A percentile compares a stretch with the other conserved stretches of the same genome.
These are phyloP conservation scores for Aspergillus ustus DNA, from an alignment of 2,329 filamentous ascomycete genomes.

Conservation along the genomic window DNA sequence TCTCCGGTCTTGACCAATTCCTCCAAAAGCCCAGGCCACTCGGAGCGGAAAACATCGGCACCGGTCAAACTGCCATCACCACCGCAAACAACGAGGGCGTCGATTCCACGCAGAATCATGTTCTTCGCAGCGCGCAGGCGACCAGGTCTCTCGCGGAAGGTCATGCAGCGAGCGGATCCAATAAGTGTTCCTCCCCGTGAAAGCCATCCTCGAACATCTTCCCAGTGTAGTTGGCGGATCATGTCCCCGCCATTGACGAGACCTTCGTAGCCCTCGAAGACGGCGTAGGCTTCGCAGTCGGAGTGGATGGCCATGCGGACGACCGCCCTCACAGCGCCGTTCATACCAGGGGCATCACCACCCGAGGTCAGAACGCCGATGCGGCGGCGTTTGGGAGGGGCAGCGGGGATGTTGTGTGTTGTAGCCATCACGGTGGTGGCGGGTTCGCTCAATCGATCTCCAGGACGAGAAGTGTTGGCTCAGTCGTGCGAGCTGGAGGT, in stretches of 20 bases:
- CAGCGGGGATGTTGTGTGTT: constrained; percentile 23
- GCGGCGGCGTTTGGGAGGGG: constrained; percentile 57
- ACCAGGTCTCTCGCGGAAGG: constrained; percentile 86
- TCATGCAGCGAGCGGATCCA: constrained; percentile 90
- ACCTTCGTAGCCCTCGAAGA: constrained; percentile 96
- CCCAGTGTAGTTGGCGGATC: constrained; percentile 87
- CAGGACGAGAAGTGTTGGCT: constrained; percentile 17
- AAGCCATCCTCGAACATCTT: constrained; percentile 91
- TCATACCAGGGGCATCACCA: constrained; percentile 95
- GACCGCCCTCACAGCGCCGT: constrained; percentile 84
- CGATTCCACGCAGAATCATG: constrained; percentile 89
- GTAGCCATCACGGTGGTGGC: constrained; percentile 26
- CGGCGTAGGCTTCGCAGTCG: constrained; percentile 76
- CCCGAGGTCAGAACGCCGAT: constrained; percentile 95
- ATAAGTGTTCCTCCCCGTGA: constrained; percentile 95
- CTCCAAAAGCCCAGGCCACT: constrained; percentile 86
- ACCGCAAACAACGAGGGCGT: constrained; percentile 94
- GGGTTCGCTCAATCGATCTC: constrained; percentile 10
- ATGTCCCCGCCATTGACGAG: constrained; percentile 86
- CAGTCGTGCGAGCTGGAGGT: constrained; percentile 10
- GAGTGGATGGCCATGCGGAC: constrained; percentile 89
- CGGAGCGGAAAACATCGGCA: constrained; percentile 87
- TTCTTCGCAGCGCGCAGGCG: constrained; percentile 89
- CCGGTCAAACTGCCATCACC: constrained; percentile 96
- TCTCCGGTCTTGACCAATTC: constrained; percentile 79